A percentile compares a stretch with the other conserved stretches of the same genome.
Conservation (phyloP, 148 eudicot species). For the Nepenthes mirabilis region DNA sequence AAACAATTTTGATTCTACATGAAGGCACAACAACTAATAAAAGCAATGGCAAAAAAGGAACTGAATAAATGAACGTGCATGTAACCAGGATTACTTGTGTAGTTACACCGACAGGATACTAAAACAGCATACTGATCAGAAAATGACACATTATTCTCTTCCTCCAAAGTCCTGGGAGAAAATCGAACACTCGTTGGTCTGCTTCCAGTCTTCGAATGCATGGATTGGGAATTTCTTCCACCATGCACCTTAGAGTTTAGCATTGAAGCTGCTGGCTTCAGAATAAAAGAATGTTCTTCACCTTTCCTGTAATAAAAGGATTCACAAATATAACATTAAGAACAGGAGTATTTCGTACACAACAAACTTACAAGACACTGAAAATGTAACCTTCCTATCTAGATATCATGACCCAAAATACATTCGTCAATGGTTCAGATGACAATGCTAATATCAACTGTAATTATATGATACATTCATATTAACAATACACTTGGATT, state of each 20-base stretch:
- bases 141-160: constrained; percentile 24
- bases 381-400: background rate
- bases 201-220: constrained; percentile 30
- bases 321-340: constrained; percentile 5
- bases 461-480: too few species aligned
- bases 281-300: constrained; percentile 96
- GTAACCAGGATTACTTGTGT: constrained; percentile 46
- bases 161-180: constrained; percentile 28
- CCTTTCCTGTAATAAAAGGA: constrained; percentile 63
- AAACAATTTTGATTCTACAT: constrained; percentile 73
- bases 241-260: constrained; percentile 33
- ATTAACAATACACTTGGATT: too few species aligned
- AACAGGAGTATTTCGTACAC: constrained; percentile 1
- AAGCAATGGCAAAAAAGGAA: background rate
- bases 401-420: background rate
- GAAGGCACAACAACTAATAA: background rate
- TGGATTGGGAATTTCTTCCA: constrained; percentile 19
- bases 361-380: background rate
- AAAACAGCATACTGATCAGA: constrained; percentile 67
- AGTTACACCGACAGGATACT: constrained; percentile 90
- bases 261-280: constrained; percentile 62
- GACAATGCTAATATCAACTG: too few species aligned
- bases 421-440: too few species aligned
- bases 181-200: constrained; percentile 26
- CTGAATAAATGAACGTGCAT: background rate